These are phyloP conservation scores for Picochlorum costavermella DNA, from an alignment of 139 green algal genomes.

Conservation along the genomic window DNA sequence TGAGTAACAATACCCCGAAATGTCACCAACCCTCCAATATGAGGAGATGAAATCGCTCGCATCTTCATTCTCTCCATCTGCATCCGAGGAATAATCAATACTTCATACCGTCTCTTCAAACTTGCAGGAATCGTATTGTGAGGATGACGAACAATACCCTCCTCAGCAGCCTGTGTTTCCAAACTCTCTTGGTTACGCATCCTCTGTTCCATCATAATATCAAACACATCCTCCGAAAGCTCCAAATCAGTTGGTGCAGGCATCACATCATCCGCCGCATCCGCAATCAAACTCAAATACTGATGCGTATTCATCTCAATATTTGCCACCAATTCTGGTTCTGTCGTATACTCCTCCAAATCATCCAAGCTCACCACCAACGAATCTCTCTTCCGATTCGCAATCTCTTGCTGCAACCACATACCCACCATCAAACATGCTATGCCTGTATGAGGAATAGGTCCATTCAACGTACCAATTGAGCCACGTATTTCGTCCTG, in stretches of 20 bases:
- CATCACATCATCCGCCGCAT: slow-evolving; percentile 72
- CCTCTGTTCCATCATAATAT: slow-evolving; percentile 62
- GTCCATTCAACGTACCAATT: slow-evolving; percentile 38
- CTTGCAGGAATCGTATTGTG: slow-evolving; percentile 51
- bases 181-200: slow-evolving; percentile 14
- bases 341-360: slow-evolving; percentile 32
- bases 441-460: not conserved
- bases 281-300: slow-evolving; percentile 68
- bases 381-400: slow-evolving; percentile 59
- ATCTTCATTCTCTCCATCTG: slow-evolving; percentile 33
- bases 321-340: slow-evolving; percentile 37
- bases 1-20: slow-evolving; percentile 88
- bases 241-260: slow-evolving; percentile 34
- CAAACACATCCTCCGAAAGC: slow-evolving; percentile 66
- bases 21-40: slow-evolving; percentile 82
- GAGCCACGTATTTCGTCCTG: slow-evolving; percentile 45
- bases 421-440: no score
- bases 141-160: slow-evolving; percentile 21
- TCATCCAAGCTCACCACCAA: slow-evolving; percentile 77
- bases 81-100: slow-evolving; percentile 54
- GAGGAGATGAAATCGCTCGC: slow-evolving; percentile 54
- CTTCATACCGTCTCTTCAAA: slow-evolving; percentile 80
- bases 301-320: slow-evolving; percentile 68
- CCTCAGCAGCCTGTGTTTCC: slow-evolving; percentile 18
- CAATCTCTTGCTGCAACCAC: slow-evolving; percentile 76